These are phyloP conservation scores for Scalesia atractyloides DNA, from an alignment of 129 eudicot genomes.

Conservation along the genomic window DNA sequence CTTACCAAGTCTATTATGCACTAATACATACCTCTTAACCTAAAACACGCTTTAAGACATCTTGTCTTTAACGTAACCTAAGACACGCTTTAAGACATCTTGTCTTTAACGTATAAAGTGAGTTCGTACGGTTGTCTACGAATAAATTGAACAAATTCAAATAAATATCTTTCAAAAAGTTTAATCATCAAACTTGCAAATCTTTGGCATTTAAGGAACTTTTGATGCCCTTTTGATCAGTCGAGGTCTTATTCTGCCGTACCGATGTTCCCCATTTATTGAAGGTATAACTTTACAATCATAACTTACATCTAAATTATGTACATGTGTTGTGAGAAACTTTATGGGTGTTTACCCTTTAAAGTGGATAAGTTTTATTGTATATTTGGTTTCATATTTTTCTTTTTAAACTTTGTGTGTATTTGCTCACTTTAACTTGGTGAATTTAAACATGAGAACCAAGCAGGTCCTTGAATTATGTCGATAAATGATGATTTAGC, in stretches of 20 bases:
- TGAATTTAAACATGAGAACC: too few species aligned
- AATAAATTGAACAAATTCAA: neutral
- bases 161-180: neutral
- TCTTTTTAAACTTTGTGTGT: too few species aligned
- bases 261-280: neutral
- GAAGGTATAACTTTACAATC: constrained; percentile 6
- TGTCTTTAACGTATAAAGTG: neutral
- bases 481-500: too few species aligned
- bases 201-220: neutral
- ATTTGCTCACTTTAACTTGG: too few species aligned
- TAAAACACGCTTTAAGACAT: neutral
- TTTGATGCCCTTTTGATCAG: neutral
- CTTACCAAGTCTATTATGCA: too few species aligned
- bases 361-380: neutral
- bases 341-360: neutral
- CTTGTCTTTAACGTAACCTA: neutral
- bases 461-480: too few species aligned
- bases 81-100: neutral
- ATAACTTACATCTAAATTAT: neutral
- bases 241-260: neutral
- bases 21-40: too few species aligned
- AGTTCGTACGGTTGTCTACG: neutral
- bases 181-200: neutral
- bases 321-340: neutral
- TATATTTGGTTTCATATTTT: too few species aligned